phyloP scores from a whole-genome alignment of 2,329 filamentous ascomycete species.

The Pestalotiopsis sp. region DNA sequence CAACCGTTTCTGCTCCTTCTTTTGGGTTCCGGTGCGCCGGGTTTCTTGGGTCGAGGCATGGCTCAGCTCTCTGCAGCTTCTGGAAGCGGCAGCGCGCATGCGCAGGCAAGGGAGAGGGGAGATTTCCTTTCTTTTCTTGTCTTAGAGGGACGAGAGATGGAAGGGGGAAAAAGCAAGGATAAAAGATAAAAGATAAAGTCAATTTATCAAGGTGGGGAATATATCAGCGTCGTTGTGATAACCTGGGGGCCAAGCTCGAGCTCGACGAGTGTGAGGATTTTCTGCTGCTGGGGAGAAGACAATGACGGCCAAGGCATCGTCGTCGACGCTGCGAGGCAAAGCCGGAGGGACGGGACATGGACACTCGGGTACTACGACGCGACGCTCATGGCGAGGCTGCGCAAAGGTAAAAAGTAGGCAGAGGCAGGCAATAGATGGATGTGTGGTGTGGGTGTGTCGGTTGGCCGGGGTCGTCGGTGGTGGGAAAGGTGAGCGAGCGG shows the following conservation, averaged over 20 bases:
- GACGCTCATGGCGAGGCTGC: neutral
- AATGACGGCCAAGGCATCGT: constrained; percentile 4
- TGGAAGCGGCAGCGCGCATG: neutral
- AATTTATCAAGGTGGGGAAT: constrained; percentile 6
- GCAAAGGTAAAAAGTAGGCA: neutral
- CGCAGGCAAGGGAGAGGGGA: neutral
- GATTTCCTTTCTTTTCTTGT: neutral
- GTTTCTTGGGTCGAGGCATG: constrained; percentile 46
- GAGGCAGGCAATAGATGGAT: neutral
- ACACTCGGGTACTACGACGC: neutral
- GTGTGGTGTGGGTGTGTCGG: neutral
- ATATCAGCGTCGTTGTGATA: neutral
- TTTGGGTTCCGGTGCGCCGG: constrained; percentile 45
- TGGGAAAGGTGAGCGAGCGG: neutral
- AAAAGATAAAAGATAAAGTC: neutral
- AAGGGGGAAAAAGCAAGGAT: neutral
- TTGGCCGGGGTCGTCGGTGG: neutral
- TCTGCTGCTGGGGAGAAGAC: neutral
- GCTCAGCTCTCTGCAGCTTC: neutral
- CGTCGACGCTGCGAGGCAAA: neutral
- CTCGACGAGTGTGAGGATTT: neutral
- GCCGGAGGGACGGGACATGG: neutral
- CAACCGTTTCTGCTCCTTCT: constrained; percentile 47
- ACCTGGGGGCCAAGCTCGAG: neutral
- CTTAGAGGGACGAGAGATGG: neutral